Base-by-base conservation (phyloP, 2,329 filamentous ascomycete species). In the Penicillium sp. region DNA sequence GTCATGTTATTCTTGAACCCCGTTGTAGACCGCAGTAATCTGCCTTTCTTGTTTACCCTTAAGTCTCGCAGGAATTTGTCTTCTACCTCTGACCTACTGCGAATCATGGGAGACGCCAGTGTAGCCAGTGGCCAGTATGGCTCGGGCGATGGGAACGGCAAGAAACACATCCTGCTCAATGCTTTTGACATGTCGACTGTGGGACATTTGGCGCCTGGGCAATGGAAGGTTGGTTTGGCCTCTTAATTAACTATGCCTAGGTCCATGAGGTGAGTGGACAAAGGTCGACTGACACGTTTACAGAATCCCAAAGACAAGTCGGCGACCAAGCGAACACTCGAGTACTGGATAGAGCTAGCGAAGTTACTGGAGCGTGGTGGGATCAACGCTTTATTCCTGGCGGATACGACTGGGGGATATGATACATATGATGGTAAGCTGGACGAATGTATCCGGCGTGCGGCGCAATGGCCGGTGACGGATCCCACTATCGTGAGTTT, bases 141-240 rank as follows among this genome's bases (percentile, higher is more conserved):
- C 57, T 16, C 31, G 2, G 50, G 19, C 8, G 46, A 30, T 33
- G 11, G 12, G n/a, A 42, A 38, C 38, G 46, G 48, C 27, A 79
- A 76, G 61, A 80, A 79, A 56, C 73, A 79, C 22, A 83, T 84
- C 12, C 61, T 84, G 5, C 70, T 85, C 39, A 85, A 84, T 69
- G 82, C 81, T 2, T 84, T 85, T 56, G 82, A 84, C 51, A 84
- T 84, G 81, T 81, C 75, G 2, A 84, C 81, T 0, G 75, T 84
- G 5, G 82, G 82, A 2, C 83, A 86, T 62, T 62, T 86, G 29
- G 82, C 80, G 0, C 81, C 82, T 0, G 83, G 83, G 0, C 82
- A 86, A 68, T 86, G 83, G 83, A 85, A 83, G 71, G 80, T 80
- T 41, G 51, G 66, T 52, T 22, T 27, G 10, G 18, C 57, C 49